phyloP scores from a whole-genome alignment of 2,329 filamentous ascomycete genomes.

The Beauveria sp. region DNA sequence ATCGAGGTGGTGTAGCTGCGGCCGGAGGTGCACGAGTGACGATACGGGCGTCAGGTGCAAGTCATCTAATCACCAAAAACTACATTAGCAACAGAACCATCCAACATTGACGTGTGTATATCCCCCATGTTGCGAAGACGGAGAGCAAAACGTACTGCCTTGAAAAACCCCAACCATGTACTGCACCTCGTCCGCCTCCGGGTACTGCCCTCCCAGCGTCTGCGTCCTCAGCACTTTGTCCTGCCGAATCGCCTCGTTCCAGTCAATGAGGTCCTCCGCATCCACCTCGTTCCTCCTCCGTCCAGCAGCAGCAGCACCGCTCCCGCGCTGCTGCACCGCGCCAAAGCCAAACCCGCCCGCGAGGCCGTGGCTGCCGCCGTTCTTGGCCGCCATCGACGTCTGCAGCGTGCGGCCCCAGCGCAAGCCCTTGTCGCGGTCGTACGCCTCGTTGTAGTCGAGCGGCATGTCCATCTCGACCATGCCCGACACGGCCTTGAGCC shows the following conservation, averaged over 20 bases:
- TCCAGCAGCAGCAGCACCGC: constrained; percentile 19
- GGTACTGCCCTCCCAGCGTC: constrained; percentile 77
- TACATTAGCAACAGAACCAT: background rate
- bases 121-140: background rate
- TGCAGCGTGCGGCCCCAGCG: constrained; percentile 74
- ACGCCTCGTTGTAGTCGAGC: constrained; percentile 62
- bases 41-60: constrained; percentile 80
- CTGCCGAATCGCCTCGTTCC: constrained; percentile 59
- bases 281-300: constrained; percentile 31
- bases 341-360: constrained; percentile 66
- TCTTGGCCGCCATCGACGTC: constrained; percentile 50
- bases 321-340: constrained; percentile 32
- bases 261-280: constrained; percentile 44
- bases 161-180: constrained; percentile 94
- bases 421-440: constrained; percentile 76
- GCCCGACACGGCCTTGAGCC: constrained; percentile 73
- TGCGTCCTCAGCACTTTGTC: constrained; percentile 70
- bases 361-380: constrained; percentile 59
- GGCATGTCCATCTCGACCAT: constrained; percentile 92
- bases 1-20: constrained; percentile 89
- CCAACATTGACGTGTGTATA: no score
- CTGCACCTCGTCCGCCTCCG: constrained; percentile 60
- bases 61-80: constrained; percentile 49
- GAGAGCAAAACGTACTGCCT: constrained; percentile 49
- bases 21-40: constrained; percentile 79